Evolutionary conservation across 345 rosid species (phyloP), one percentile per base, ranked within the genome.

Genomic region (Schrenkiella parvula): DNA sequence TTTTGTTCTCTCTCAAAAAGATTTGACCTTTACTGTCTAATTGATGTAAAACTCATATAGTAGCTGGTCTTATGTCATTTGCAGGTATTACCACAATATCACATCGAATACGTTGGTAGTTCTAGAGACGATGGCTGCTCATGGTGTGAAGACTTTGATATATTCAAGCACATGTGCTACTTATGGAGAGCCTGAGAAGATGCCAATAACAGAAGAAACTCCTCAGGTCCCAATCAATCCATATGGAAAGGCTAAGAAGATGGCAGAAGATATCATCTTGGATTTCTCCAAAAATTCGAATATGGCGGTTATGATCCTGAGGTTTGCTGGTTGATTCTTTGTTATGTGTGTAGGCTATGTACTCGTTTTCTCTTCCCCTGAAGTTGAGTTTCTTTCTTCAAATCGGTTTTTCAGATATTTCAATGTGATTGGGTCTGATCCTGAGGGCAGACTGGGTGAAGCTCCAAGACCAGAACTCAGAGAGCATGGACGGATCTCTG

Each of bases 351-450:
- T 46, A 2, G 15, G 23, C 2, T 31, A 8, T 68, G 28, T 58
- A 37, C 3, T 14, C n/a, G 42, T 28, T 71, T 50, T 28, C 25
- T 55, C 8, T 8, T 17, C 7, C 11, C 14, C 2, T 51, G 62
- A 61, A 31, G 23, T 15, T 64, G 41, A 63, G 21, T 1, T 23
- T 2, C 14, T 32, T 32, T 48, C 31, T 41, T 38, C 26, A 13
- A 25, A 18, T 18, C 4, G 64, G 8, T 18, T 14, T 42, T 68
- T 3, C 78, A 86, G 90, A 68, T 86, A 84, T 52, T 86, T 86
- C 72, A 84, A 86, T 57, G 90, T 86, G 47, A 84, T 86, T 54
- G 90, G 90, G 29, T 86, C 90, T 29, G 86, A 84, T 66, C 88
- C 86, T 21, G 84, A 79, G 8, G 88, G 90, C 11, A 84, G 82